phyloP scores from a whole-genome alignment of 305 asterid genomes.

The Ilex paraguariensis region DNA sequence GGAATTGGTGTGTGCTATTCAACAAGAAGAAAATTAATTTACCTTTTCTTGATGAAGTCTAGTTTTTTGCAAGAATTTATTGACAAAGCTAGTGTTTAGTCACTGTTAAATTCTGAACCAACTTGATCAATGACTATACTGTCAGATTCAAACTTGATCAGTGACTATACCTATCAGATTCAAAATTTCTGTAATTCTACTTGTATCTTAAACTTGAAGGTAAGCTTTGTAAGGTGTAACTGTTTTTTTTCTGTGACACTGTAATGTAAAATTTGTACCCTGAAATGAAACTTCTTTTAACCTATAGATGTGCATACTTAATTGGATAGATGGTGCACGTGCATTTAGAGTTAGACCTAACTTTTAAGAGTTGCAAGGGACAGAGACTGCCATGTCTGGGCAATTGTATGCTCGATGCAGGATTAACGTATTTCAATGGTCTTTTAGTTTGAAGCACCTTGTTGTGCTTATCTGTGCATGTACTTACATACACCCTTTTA shows the following conservation, averaged over 20 bases:
- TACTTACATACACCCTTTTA: too few species aligned
- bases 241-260: background rate
- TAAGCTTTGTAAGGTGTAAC: background rate
- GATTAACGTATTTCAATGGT: too few species aligned
- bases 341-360: constrained; percentile 5
- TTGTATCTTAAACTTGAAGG: constrained; percentile 15
- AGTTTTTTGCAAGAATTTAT: too few species aligned
- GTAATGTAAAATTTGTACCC: background rate
- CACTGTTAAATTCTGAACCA: background rate
- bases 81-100: too few species aligned
- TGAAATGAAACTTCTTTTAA: background rate
- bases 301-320: background rate
- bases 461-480: too few species aligned
- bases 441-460: too few species aligned
- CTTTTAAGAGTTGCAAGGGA: background rate
- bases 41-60: background rate
- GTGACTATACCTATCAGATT: too few species aligned
- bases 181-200: constrained; percentile 16
- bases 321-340: background rate
- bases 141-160: background rate
- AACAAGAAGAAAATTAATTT: constrained; percentile 2
- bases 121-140: background rate
- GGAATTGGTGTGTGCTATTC: constrained; percentile 13
- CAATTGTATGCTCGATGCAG: too few species aligned
- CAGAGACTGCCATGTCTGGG: too few species aligned